Conservation (phyloP, 306 rosid species). For the Cyamopsis tetragonoloba region DNA sequence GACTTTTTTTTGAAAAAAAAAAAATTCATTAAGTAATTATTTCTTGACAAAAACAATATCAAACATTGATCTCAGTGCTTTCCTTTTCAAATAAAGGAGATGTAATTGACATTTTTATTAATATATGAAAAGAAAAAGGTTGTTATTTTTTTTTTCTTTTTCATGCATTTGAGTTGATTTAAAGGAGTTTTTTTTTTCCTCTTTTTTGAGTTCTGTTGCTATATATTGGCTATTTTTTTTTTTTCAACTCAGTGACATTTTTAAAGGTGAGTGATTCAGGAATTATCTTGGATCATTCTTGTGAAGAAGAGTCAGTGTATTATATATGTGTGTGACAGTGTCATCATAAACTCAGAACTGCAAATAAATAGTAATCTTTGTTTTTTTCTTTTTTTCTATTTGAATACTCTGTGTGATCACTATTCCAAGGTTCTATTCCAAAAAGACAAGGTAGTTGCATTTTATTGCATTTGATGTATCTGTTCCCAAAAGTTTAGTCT, state of each 20-base stretch:
- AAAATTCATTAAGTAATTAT: too few relatives aligned
- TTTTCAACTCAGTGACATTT: neutral
- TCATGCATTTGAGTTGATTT: neutral
- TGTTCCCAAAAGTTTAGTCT: slow-evolving; percentile 1
- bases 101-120: neutral
- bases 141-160: neutral
- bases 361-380: slow-evolving; percentile 27
- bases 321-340: too few relatives aligned
- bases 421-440: slow-evolving; percentile 27
- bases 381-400: slow-evolving; percentile 12
- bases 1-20: too few relatives aligned
- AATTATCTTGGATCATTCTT: slow-evolving; percentile 36
- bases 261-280: slow-evolving; percentile 31
- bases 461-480: slow-evolving; percentile 18
- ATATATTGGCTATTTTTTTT: too few relatives aligned
- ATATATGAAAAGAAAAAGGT: neutral
- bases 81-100: neutral
- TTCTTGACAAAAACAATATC: too few relatives aligned
- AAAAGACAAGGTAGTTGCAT: slow-evolving; percentile 34
- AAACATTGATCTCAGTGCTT: too few relatives aligned
- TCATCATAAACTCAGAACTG: slow-evolving; percentile 37
- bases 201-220: slow-evolving; percentile 18
- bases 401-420: slow-evolving; percentile 4
- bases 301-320: slow-evolving; percentile 41
- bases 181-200: neutral